A percentile compares a stretch with the other conserved stretches of the same genome.
Conservation (phyloP, 306 rosid species). For the Lotus japonicus region DNA sequence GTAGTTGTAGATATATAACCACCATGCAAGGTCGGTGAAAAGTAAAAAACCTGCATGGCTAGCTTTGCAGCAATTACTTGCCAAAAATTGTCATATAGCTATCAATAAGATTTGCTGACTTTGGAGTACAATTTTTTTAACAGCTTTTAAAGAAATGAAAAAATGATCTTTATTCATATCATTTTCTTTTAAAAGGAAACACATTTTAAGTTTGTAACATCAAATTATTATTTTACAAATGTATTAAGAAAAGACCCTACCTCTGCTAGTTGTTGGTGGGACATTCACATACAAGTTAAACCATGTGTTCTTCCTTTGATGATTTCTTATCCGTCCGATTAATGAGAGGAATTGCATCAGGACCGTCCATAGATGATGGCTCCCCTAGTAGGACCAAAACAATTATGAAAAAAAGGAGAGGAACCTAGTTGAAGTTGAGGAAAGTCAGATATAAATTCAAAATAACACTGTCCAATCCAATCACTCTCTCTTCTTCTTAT, state of each 20-base stretch:
- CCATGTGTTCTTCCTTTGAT: neutral
- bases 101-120: neutral
- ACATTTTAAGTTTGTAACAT: neutral
- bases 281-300: constrained; percentile 36
- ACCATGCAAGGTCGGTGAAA: too few relatives aligned
- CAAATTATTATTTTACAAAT: too few relatives aligned
- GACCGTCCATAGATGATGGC: constrained; percentile 27
- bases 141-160: neutral
- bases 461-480: constrained; percentile 30
- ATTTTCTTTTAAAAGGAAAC: neutral
- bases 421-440: constrained; percentile 6
- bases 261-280: neutral
- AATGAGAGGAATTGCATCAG: constrained; percentile 18
- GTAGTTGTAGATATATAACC: too few relatives aligned
- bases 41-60: constrained; percentile 3
- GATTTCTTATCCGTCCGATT: constrained; percentile 12
- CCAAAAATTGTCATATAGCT: neutral
- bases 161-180: neutral
- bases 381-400: constrained; percentile 20
- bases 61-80: neutral
- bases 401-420: constrained; percentile 22
- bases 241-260: too few relatives aligned
- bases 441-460: constrained; percentile 35
- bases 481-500: constrained; percentile 27
- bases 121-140: neutral